phyloP scores from a whole-genome alignment of 495 filamentous ascomycete genomes.

The Penicillium cosmopolitanum region DNA sequence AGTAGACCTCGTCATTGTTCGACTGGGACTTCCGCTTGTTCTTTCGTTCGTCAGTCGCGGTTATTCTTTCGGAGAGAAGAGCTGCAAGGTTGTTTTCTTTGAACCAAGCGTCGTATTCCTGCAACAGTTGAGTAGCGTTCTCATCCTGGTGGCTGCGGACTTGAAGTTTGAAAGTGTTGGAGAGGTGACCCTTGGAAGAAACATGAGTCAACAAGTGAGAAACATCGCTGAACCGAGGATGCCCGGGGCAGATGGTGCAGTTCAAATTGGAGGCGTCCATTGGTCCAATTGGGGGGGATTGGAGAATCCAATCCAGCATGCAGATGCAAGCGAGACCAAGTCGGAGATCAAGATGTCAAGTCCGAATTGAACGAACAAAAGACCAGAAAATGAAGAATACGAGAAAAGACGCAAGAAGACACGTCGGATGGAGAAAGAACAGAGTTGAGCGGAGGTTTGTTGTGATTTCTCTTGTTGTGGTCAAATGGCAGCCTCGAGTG shows the following conservation, averaged over 20 bases:
- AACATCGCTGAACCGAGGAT: constrained; percentile 79
- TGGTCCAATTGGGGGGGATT: constrained; percentile 14
- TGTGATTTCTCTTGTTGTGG: too few species aligned
- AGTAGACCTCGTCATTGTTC: constrained; percentile 6
- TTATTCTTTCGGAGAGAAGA: constrained; percentile 71
- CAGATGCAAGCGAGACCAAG: constrained; percentile 35
- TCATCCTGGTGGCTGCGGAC: constrained; percentile 63
- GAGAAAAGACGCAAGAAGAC: background rate
- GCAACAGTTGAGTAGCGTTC: constrained; percentile 50
- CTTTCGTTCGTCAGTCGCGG: constrained; percentile 69
- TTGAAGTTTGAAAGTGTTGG: constrained; percentile 71
- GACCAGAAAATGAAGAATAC: background rate
- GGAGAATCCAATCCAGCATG: constrained; percentile 19
- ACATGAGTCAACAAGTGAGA: constrained; percentile 90
- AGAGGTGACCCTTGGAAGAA: constrained; percentile 80
- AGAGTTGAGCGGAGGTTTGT: background rate
- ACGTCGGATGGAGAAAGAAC: background rate
- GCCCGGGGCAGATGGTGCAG: constrained; percentile 80
- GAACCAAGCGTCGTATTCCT: constrained; percentile 74
- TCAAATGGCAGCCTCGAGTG: background rate
- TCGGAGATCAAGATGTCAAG: constrained; percentile 10
- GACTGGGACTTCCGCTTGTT: constrained; percentile 37
- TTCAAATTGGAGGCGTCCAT: constrained; percentile 64
- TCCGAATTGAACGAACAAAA: background rate
- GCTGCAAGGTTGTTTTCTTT: constrained; percentile 61